Percentiles rank a stretch among this genome's conserved stretches.
Conservation (phyloP, 2,329 filamentous ascomycete species). For the Chalara sp. region DNA sequence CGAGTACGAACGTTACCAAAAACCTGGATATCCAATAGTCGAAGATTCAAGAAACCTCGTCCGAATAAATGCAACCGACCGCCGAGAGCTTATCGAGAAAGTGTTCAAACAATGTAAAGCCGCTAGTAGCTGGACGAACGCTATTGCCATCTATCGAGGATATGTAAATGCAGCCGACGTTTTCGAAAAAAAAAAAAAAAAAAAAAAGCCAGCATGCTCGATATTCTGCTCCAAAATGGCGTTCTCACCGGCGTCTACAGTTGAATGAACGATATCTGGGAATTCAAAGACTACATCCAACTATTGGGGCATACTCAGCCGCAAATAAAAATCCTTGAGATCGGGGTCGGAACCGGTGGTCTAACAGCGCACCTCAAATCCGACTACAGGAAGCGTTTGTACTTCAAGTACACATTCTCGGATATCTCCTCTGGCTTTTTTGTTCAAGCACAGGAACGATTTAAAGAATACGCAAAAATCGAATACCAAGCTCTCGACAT, state of each 20-base stretch:
- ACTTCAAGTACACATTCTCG: too few relatives aligned
- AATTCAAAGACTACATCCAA: neutral
- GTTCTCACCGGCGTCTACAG: constrained; percentile 9
- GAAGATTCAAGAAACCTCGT: neutral
- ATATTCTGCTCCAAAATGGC: neutral
- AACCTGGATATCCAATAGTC: neutral
- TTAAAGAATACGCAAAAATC: too few relatives aligned
- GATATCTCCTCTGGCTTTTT: too few relatives aligned
- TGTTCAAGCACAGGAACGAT: too few relatives aligned
- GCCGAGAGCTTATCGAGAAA: neutral
- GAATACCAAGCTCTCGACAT: too few relatives aligned
- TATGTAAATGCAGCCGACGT: neutral
- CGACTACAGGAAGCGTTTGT: too few relatives aligned
- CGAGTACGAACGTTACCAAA: neutral
- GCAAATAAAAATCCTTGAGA: too few relatives aligned
- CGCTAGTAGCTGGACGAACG: neutral
- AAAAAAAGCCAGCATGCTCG: neutral
- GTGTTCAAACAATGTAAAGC: neutral
- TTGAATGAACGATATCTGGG: neutral
- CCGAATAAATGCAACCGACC: neutral
- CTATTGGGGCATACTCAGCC: too few relatives aligned
- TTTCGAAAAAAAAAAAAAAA: too few relatives aligned
- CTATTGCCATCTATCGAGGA: neutral
- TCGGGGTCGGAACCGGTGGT: too few relatives aligned
- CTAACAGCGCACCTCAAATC: neutral